A percentile compares a stretch with the other conserved stretches of the same genome.
Evolutionary conservation across 192 early-diverging fungal genomes (phyloP).

Genomic region (Linnemannia schmuckeri): DNA sequence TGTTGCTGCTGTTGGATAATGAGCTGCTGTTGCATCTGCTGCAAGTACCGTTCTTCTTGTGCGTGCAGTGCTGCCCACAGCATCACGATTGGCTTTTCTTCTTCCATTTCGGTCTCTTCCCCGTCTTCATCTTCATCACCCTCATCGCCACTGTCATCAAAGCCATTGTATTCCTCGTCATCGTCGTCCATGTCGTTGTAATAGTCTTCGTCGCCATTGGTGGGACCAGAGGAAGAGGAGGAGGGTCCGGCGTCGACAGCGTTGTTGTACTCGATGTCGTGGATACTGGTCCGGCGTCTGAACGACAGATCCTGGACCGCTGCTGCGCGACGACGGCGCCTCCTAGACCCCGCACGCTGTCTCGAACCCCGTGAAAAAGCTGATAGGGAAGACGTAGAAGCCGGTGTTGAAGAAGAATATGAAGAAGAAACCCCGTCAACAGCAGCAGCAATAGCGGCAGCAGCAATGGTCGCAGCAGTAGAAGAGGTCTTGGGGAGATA

Average conservation of each 20-base stretch:
- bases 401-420: background rate
- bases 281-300: slow-evolving; percentile 34
- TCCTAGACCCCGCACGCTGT: background rate
- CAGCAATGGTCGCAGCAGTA: background rate
- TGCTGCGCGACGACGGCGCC: background rate
- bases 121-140: background rate
- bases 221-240: background rate
- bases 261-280: slow-evolving; percentile 48
- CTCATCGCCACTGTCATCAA: background rate
- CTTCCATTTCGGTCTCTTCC: slow-evolving; percentile 15
- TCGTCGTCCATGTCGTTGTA: background rate
- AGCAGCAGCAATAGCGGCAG: background rate
- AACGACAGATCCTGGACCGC: slow-evolving; percentile 13
- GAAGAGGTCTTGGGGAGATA: slow-evolving; percentile 32
- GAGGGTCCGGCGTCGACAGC: slow-evolving; percentile 27
- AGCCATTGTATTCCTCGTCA: background rate
- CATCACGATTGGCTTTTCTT: slow-evolving; percentile 43
- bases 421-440: background rate
- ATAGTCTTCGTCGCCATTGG: background rate
- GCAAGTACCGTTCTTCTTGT: slow-evolving; percentile 44
- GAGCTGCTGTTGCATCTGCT: slow-evolving; percentile 46
- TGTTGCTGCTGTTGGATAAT: slow-evolving; percentile 5
- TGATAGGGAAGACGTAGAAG: slow-evolving; percentile 5
- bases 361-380: background rate
- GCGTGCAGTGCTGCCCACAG: slow-evolving; percentile 47